A percentile compares a stretch with the other conserved stretches of the same genome.
Conservation (phyloP, 805 yeast genomes). For the Teunomyces barrocoloradensis region DNA sequence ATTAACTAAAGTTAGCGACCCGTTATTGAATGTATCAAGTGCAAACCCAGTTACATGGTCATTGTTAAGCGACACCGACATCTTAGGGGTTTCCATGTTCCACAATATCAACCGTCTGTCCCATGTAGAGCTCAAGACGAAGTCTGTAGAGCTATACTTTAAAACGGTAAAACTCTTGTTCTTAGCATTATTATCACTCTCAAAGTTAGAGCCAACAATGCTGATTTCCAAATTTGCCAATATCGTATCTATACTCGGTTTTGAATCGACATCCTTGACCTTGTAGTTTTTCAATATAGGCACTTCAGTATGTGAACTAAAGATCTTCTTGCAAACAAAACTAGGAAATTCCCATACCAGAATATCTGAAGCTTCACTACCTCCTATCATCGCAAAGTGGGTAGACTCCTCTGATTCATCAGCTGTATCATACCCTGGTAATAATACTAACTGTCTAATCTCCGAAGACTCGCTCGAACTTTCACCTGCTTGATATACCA, state of each 20-base stretch:
- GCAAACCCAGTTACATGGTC: constrained; percentile 17
- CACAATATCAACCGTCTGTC: constrained; percentile 28
- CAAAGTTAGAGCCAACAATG: constrained; percentile 12
- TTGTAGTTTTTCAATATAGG: constrained; percentile 24
- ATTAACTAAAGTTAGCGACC: constrained; percentile 39
- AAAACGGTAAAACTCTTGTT: constrained; percentile 15
- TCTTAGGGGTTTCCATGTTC: constrained; percentile 19
- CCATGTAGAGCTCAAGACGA: constrained; percentile 23
- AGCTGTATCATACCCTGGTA: constrained; percentile 39
- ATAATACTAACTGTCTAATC: constrained; percentile 45
- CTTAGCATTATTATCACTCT: constrained; percentile 1
- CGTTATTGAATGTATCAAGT: constrained; percentile 21
- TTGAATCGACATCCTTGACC: constrained; percentile 19
- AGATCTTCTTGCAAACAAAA: constrained; percentile 49
- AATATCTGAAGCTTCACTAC: constrained; percentile 56
- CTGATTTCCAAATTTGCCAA: constrained; percentile 17
- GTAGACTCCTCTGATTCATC: constrained; percentile 30
- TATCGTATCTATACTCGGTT: constrained; percentile 16
- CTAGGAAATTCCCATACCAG: constrained; percentile 75
- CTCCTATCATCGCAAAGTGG: constrained; percentile 59
- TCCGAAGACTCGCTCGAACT: constrained; percentile 3
- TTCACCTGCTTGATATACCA: constrained; percentile 27
- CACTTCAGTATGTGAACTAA: constrained; percentile 16
- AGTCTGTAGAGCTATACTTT: constrained; percentile 7
- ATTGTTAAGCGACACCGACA: constrained; percentile 16